These are phyloP conservation scores for Russula dissimulans DNA, from an alignment of 768 basidiomycete species.

Conservation along the genomic window DNA sequence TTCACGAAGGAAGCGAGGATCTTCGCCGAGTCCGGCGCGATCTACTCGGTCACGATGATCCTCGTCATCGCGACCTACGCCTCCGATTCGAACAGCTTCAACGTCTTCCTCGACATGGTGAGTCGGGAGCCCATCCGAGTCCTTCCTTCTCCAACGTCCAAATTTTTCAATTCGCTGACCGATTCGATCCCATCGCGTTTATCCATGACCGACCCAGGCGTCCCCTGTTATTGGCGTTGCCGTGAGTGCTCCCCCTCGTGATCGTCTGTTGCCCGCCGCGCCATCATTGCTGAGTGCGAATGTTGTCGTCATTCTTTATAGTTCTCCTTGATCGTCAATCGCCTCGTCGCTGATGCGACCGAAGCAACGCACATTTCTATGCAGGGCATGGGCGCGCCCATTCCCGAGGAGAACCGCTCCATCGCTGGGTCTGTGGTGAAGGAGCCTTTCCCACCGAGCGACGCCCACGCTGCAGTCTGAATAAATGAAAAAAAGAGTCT, in stretches of 20 bases:
- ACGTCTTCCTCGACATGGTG: conserved; percentile 17
- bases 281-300: too few species aligned
- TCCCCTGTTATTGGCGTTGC: conserved; percentile 14
- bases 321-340: conserved; percentile 12
- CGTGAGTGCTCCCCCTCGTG: neutral
- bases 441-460: neutral
- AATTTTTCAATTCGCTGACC: too few species aligned
- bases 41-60: conserved; percentile 11
- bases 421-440: conserved; percentile 7
- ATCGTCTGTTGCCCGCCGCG: neutral
- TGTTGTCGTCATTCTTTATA: neutral
- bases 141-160: too few species aligned
- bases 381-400: conserved; percentile 1
- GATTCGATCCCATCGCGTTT: too few species aligned
- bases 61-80: conserved; percentile 11
- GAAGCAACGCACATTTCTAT: conserved; percentile 15
- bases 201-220: neutral
- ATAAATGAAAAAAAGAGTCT: neutral
- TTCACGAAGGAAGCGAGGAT: conserved; percentile 8
- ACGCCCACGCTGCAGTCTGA: neutral
- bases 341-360: neutral
- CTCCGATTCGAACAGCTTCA: conserved; percentile 9
- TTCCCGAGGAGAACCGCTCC: conserved; percentile 9
- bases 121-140: neutral
- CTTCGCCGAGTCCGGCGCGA: conserved; percentile 15